Percentiles rank a stretch among this genome's conserved stretches.
Conservation (phyloP, 2,329 filamentous ascomycete genomes). For the Uncinocarpus reesii region DNA sequence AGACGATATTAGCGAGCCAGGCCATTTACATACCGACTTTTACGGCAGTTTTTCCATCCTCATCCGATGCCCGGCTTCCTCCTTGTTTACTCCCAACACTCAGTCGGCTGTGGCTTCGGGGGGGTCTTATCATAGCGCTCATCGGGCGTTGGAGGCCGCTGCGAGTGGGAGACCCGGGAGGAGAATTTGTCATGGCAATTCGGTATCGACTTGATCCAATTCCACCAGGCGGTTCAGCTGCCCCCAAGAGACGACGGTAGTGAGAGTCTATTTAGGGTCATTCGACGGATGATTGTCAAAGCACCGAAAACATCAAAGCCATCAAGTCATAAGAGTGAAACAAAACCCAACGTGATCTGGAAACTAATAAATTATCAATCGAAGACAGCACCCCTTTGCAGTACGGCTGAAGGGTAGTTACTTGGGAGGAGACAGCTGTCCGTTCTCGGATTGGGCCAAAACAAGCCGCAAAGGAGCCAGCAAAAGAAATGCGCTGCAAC, state of each 20-base stretch:
- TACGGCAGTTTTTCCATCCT: slow-evolving; percentile 81
- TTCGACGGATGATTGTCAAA: slow-evolving; percentile 3
- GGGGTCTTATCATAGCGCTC: slow-evolving; percentile 68
- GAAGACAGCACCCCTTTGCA: too few species aligned
- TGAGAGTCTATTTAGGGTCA: slow-evolving; percentile 1
- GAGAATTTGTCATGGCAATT: slow-evolving; percentile 53
- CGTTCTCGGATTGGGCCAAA: too few species aligned
- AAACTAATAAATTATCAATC: neutral
- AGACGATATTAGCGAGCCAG: too few species aligned
- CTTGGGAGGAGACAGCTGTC: too few species aligned
- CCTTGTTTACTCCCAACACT: slow-evolving; percentile 61
- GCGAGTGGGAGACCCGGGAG: slow-evolving; percentile 55
- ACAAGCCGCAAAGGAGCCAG: too few species aligned
- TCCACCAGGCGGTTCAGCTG: neutral
- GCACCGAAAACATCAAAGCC: slow-evolving; percentile 6
- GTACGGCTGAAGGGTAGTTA: too few species aligned
- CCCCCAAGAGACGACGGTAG: slow-evolving; percentile 2
- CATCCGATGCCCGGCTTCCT: slow-evolving; percentile 76
- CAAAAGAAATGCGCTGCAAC: too few species aligned
- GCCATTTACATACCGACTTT: slow-evolving; percentile 71
- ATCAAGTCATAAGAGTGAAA: slow-evolving; percentile 2
- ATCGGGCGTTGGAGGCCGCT: slow-evolving; percentile 53
- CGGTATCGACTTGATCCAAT: neutral
- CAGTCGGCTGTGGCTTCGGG: slow-evolving; percentile 73
- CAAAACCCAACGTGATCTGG: neutral